These are phyloP conservation scores for Sporothrix brunneoviolacea DNA, from an alignment of 2,329 filamentous ascomycete genomes.

Conservation along the genomic window DNA sequence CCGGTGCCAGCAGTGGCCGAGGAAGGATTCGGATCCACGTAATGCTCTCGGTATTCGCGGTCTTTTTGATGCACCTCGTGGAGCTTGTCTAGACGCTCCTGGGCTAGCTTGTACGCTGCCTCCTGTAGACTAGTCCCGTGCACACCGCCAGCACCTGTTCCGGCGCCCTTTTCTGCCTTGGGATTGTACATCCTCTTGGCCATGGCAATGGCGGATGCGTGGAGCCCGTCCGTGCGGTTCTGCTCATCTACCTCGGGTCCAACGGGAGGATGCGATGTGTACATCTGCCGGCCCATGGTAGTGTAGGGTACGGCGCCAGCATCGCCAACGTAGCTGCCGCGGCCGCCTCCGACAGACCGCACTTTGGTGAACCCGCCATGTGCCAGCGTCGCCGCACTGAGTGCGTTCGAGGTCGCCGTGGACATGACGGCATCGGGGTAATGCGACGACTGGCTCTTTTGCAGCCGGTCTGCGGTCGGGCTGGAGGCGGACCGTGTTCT, in stretches of 20 bases:
- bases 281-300: slow-evolving; percentile 68
- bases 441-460: slow-evolving; percentile 26
- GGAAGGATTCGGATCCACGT: slow-evolving; percentile 41
- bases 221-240: slow-evolving; percentile 63
- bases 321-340: slow-evolving; percentile 40
- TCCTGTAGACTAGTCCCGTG: slow-evolving; percentile 68
- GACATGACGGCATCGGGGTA: slow-evolving; percentile 14
- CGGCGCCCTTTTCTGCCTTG: background rate
- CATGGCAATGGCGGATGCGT: slow-evolving; percentile 82
- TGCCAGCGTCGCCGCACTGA: slow-evolving; percentile 66
- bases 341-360: slow-evolving; percentile 19
- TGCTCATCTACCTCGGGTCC: slow-evolving; percentile 67
- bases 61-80: slow-evolving; percentile 61
- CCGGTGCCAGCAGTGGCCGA: slow-evolving; percentile 17
- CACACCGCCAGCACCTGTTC: slow-evolving; percentile 17
- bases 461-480: slow-evolving; percentile 33
- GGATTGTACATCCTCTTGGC: slow-evolving; percentile 74
- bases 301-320: slow-evolving; percentile 61
- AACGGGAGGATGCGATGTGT: slow-evolving; percentile 67
- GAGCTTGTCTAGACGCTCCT: slow-evolving; percentile 75
- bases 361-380: slow-evolving; percentile 36
- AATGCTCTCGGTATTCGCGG: slow-evolving; percentile 67
- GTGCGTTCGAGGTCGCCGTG: slow-evolving; percentile 40
- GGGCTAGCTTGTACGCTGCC: slow-evolving; percentile 76
- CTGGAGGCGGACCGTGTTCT: slow-evolving; percentile 56